A percentile compares a stretch with the other conserved stretches of the same genome.
Conservation (phyloP, 2,329 filamentous ascomycete genomes). For the Arthroderma sp. region DNA sequence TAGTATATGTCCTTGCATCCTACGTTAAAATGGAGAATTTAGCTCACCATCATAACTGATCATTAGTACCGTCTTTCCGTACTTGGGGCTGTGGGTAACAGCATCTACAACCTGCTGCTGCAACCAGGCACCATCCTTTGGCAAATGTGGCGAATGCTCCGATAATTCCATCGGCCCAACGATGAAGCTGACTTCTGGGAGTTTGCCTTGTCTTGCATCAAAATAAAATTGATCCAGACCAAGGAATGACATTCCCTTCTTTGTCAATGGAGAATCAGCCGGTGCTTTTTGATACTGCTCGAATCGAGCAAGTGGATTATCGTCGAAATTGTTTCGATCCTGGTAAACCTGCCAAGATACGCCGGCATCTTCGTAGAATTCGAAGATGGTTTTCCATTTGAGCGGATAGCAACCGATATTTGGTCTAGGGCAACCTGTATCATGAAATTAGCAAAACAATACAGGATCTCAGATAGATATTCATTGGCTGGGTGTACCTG, state of each 20-base stretch:
- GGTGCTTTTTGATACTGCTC: conserved; percentile 38
- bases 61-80: conserved; percentile 37
- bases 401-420: conserved; percentile 41
- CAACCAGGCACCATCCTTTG: conserved; percentile 43
- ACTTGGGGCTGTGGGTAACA: conserved; percentile 38
- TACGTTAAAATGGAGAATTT: background rate
- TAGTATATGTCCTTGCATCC: background rate
- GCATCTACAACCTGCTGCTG: conserved; percentile 41
- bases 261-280: conserved; percentile 28
- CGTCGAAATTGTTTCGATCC: conserved; percentile 40
- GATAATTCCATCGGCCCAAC: conserved; percentile 38
- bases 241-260: conserved; percentile 35
- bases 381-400: conserved; percentile 41
- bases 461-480: too few relatives aligned
- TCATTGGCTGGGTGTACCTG: conserved; percentile 19
- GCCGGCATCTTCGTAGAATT: conserved; percentile 36
- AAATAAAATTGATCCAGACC: conserved; percentile 39
- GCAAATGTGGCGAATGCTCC: conserved; percentile 41
- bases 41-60: conserved; percentile 36
- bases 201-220: conserved; percentile 37
- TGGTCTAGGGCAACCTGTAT: conserved; percentile 24
- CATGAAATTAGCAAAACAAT: background rate
- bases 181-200: conserved; percentile 41
- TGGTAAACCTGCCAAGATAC: conserved; percentile 41
- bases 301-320: conserved; percentile 44